Evolutionary conservation across 1,284 basidiomycete genomes (phyloP).

Genomic region (Naganishia sp.): DNA sequence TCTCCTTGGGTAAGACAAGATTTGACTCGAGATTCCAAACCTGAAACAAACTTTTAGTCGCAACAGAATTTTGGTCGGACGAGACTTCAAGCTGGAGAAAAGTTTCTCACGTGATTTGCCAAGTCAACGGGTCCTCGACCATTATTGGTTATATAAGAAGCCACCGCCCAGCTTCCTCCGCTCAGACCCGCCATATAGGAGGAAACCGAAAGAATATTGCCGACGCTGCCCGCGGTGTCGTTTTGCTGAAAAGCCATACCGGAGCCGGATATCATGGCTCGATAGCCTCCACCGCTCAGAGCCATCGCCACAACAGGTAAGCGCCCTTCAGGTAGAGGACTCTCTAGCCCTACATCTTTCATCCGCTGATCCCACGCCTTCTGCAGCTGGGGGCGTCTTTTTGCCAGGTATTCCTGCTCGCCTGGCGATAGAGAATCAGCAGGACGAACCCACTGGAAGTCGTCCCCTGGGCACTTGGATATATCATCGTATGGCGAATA

Average conservation of each 20-base stretch:
- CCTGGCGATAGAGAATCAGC: constrained; percentile 38
- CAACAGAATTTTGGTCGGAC: neutral
- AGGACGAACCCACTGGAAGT: constrained; percentile 41
- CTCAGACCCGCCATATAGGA: constrained; percentile 50
- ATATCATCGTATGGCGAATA: no score
- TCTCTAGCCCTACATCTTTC: constrained; percentile 16
- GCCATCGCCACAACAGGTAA: constrained; percentile 53
- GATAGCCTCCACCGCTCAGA: constrained; percentile 55
- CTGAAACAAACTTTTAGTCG: neutral
- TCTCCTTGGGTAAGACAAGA: constrained; percentile 52
- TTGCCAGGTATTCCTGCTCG: constrained; percentile 42
- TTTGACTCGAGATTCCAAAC: constrained; percentile 55
- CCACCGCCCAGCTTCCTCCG: constrained; percentile 51
- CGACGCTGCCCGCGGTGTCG: neutral
- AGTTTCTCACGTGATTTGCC: constrained; percentile 37
- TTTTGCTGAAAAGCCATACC: constrained; percentile 20
- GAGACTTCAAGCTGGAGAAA: neutral
- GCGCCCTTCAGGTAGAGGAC: constrained; percentile 38
- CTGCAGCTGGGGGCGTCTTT: constrained; percentile 36
- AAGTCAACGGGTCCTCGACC: constrained; percentile 44
- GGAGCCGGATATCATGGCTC: constrained; percentile 53
- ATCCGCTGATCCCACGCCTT: constrained; percentile 39
- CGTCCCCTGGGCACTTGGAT: no score
- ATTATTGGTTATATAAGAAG: constrained; percentile 47
- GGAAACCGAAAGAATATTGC: constrained; percentile 11